Evolutionary conservation across 139 green algal genomes (phyloP).

Genomic region (Picochlorum costavermella): DNA sequence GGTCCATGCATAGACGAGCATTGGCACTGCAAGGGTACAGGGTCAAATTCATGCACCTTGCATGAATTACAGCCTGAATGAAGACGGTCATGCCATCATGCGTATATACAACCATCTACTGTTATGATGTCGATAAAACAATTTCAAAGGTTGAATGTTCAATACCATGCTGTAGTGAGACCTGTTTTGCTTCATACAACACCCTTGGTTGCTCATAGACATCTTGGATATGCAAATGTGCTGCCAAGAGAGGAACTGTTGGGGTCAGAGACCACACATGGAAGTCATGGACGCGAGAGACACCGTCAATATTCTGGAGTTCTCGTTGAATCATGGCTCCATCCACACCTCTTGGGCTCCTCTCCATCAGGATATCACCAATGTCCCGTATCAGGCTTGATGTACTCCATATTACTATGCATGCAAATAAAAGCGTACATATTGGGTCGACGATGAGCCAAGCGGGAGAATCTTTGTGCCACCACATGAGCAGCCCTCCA

Average conservation of each 20-base stretch:
- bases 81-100: too few species aligned
- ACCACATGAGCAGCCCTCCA: conserved; percentile 84
- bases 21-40: too few species aligned
- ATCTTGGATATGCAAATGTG: conserved; percentile 48
- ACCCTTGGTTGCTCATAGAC: conserved; percentile 18
- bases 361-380: conserved; percentile 87
- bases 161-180: conserved; percentile 13
- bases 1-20: too few species aligned
- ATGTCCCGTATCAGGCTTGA: conserved; percentile 72
- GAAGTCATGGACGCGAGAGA: conserved; percentile 79
- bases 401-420: conserved; percentile 82
- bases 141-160: conserved; percentile 70
- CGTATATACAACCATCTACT: too few species aligned
- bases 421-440: conserved; percentile 89
- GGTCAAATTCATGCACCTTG: too few species aligned
- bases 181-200: conserved; percentile 6
- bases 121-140: neutral
- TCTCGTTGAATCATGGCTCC: conserved; percentile 18
- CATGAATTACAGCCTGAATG: too few species aligned
- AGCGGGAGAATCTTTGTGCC: conserved; percentile 55
- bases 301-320: conserved; percentile 46
- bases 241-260: conserved; percentile 60
- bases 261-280: conserved; percentile 84
- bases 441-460: conserved; percentile 65
- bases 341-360: conserved; percentile 56